These are phyloP conservation scores for Aspergillus caelatus DNA, from an alignment of 2,329 filamentous ascomycete species.

Conservation along the genomic window DNA sequence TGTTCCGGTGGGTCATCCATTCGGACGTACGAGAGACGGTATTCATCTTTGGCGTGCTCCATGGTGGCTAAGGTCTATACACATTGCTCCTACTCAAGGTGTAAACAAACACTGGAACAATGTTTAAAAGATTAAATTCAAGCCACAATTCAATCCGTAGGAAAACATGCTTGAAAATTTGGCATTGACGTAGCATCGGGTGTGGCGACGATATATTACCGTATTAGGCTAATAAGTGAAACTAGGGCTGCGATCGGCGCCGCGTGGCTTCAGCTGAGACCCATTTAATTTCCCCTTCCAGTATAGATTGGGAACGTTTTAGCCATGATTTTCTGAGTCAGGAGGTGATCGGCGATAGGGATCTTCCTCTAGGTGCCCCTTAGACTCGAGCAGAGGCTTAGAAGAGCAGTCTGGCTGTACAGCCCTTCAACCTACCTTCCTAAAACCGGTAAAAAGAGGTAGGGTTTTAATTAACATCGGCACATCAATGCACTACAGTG, in stretches of 20 bases:
- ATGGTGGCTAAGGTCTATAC: constrained; percentile 8
- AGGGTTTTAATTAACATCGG: background rate
- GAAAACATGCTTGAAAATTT: constrained; percentile 1
- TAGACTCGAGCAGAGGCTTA: background rate
- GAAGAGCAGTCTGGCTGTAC: too few relatives aligned
- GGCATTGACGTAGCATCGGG: background rate
- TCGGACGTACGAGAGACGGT: constrained; percentile 18
- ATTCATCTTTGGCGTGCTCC: constrained; percentile 18
- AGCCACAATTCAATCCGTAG: background rate
- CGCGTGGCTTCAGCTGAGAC: background rate
- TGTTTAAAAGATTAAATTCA: background rate
- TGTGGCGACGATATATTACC: background rate
- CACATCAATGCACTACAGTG: background rate
- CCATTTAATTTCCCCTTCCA: background rate
- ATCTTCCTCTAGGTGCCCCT: background rate
- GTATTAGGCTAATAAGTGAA: background rate
- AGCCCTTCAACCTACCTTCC: background rate
- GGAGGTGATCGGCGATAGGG: background rate
- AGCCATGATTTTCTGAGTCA: background rate
- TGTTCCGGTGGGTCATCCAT: constrained; percentile 15
- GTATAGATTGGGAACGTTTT: background rate
- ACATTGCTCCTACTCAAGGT: background rate
- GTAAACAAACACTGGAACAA: background rate
- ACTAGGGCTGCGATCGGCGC: constrained; percentile 1
- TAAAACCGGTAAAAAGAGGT: background rate